A percentile compares a stretch with the other conserved stretches of the same genome.
These are phyloP conservation scores for Mrakia gelida DNA, from an alignment of 768 basidiomycete species.

Conservation along the genomic window DNA sequence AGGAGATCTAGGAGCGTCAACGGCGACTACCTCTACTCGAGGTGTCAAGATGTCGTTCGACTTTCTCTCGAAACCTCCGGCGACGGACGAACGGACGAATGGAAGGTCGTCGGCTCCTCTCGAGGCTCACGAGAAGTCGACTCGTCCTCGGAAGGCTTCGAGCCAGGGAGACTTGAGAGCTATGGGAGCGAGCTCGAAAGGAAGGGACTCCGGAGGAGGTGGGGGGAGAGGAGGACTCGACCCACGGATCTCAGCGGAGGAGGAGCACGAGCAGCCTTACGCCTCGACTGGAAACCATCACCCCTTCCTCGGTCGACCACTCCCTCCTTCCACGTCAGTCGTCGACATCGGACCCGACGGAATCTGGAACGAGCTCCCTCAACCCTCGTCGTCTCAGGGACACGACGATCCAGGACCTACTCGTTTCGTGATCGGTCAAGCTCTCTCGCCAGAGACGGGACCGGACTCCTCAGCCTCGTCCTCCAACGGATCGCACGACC, in stretches of 20 bases:
- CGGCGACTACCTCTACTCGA: not conserved
- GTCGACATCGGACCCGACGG: constrained; percentile 9
- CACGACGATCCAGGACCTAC: not conserved
- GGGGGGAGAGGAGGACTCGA: not conserved
- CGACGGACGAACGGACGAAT: not conserved
- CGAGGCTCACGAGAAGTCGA: not conserved
- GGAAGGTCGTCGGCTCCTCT: not conserved
- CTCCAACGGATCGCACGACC: not conserved
- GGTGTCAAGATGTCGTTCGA: constrained; percentile 1
- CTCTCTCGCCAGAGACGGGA: not conserved
- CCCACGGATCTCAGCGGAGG: not conserved
- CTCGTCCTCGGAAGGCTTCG: not conserved
- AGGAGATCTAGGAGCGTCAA: constrained; percentile 1
- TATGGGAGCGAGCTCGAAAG: not conserved
- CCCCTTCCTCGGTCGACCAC: constrained; percentile 14
- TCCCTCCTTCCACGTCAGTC: not conserved
- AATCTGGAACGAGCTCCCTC: not conserved
- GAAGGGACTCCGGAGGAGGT: too few relatives aligned
- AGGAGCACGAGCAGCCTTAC: not conserved
- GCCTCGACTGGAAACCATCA: not conserved
- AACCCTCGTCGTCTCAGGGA: not conserved
- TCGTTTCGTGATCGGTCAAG: constrained; percentile 4
- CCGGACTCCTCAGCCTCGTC: not conserved
- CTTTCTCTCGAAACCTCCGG: constrained; percentile 3
- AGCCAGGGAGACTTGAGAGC: constrained; percentile 19